These are phyloP conservation scores for Diplodia intermedia DNA, from an alignment of 2,329 filamentous ascomycete genomes.

Conservation along the genomic window DNA sequence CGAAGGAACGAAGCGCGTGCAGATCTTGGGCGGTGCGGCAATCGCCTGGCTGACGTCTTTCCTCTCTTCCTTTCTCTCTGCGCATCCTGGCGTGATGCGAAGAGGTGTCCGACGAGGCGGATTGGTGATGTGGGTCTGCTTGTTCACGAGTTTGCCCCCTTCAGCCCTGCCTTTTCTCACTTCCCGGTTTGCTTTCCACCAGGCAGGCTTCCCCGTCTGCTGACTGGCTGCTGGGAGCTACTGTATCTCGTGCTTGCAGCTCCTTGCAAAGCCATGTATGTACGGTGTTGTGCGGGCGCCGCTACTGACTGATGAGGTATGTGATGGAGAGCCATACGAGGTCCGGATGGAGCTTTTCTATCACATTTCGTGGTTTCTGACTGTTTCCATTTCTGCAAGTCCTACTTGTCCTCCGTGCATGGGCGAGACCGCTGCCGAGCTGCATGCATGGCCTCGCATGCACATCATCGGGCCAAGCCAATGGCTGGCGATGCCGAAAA, in stretches of 20 bases:
- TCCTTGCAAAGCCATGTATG: not conserved
- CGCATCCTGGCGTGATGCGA: not conserved
- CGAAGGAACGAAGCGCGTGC: not conserved
- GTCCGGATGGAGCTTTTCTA: not conserved
- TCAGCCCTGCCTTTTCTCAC: too few relatives aligned
- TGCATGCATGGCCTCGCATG: constrained; percentile 6
- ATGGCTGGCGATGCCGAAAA: not conserved
- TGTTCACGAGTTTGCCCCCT: not conserved
- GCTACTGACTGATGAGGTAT: constrained; percentile 4
- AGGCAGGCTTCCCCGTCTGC: too few relatives aligned
- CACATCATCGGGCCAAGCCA: constrained; percentile 2
- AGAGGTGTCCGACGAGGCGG: not conserved
- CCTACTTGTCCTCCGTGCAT: not conserved
- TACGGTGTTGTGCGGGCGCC: not conserved
- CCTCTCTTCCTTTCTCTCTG: not conserved
- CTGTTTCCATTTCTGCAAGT: not conserved
- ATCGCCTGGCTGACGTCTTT: too few relatives aligned
- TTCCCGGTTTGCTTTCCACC: too few relatives aligned
- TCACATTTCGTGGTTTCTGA: constrained; percentile 20
- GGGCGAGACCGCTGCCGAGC: not conserved
- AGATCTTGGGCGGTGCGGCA: not conserved
- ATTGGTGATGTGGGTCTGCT: not conserved
- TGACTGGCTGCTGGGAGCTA: not conserved
- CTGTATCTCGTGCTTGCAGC: not conserved
- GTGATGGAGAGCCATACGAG: constrained; percentile 12